A percentile compares a stretch with the other conserved stretches of the same genome.
Conservation (phyloP, 2,329 filamentous ascomycete genomes). For the Xylariaceae sp. region DNA sequence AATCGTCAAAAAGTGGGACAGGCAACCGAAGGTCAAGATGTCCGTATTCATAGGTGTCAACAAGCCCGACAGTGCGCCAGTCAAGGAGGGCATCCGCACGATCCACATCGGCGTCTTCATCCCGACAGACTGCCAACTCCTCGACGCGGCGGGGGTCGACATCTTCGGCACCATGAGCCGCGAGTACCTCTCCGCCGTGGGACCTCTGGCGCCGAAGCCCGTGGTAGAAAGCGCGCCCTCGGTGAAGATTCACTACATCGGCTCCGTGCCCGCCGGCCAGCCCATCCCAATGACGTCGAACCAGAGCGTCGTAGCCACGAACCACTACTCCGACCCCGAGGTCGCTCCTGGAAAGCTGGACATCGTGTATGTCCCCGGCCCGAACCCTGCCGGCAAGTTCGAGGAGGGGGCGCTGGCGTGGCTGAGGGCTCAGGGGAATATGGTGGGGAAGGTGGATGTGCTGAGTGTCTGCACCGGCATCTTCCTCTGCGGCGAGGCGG, state of each 20-base stretch:
- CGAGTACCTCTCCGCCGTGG: constrained; percentile 36
- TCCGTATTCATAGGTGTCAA: constrained; percentile 14
- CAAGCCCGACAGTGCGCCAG: constrained; percentile 9
- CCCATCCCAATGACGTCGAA: constrained; percentile 39
- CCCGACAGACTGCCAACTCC: constrained; percentile 40
- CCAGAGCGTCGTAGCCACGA: constrained; percentile 35
- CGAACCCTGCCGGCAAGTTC: constrained; percentile 33
- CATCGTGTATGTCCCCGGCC: constrained; percentile 46
- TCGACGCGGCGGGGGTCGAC: constrained; percentile 48
- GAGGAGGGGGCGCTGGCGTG: constrained; percentile 35
- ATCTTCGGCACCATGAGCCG: constrained; percentile 42
- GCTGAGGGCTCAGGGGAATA: constrained; percentile 37
- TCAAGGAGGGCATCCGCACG: constrained; percentile 14
- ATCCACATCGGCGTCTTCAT: constrained; percentile 48
- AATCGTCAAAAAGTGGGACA: no score
- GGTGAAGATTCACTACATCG: constrained; percentile 43
- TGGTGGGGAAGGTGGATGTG: constrained; percentile 40
- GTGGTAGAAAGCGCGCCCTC: constrained; percentile 38
- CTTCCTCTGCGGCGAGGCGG: constrained; percentile 43
- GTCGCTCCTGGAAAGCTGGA: constrained; percentile 48
- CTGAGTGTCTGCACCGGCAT: constrained; percentile 48
- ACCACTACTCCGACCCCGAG: constrained; percentile 39
- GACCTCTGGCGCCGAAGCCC: constrained; percentile 31
- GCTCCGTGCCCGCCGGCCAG: constrained; percentile 31
- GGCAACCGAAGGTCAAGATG: no score